Evolutionary conservation across 306 rosid genomes (phyloP).

Genomic region (Prunus fruticosa): DNA sequence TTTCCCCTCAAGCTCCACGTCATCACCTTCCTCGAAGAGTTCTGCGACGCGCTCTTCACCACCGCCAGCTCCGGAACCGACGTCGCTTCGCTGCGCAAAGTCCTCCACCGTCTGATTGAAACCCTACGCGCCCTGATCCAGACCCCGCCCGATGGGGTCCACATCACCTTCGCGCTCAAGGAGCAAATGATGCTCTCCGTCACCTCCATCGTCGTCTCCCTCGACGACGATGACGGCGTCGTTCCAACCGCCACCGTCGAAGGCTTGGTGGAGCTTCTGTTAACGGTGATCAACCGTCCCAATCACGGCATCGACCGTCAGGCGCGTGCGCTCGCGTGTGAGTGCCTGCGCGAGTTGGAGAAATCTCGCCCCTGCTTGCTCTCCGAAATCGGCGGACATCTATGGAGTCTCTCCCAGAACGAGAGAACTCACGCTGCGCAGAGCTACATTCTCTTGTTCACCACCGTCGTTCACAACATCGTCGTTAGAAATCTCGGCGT

Average conservation of each 20-base stretch:
- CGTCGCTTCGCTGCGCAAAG: neutral
- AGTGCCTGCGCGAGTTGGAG: constrained; percentile 85
- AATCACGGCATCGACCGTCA: constrained; percentile 71
- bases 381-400: constrained; percentile 73
- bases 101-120: constrained; percentile 57
- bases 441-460: constrained; percentile 65
- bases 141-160: constrained; percentile 53
- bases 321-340: constrained; percentile 72
- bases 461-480: constrained; percentile 58
- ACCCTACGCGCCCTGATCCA: constrained; percentile 56
- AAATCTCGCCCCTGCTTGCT: constrained; percentile 65
- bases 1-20: constrained; percentile 61
- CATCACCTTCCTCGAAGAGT: constrained; percentile 79
- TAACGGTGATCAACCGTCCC: constrained; percentile 77
- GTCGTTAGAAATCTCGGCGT: constrained; percentile 43
- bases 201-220: constrained; percentile 60
- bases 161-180: constrained; percentile 55
- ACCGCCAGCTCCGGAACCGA: neutral
- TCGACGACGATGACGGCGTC: constrained; percentile 30
- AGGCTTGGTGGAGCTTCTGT: constrained; percentile 57
- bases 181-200: constrained; percentile 82
- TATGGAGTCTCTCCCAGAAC: constrained; percentile 85
- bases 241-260: constrained; percentile 26
- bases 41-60: constrained; percentile 44
- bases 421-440: constrained; percentile 93